phyloP scores from a whole-genome alignment of 2,329 filamentous ascomycete species.

The Paramyrothecium sp. region DNA sequence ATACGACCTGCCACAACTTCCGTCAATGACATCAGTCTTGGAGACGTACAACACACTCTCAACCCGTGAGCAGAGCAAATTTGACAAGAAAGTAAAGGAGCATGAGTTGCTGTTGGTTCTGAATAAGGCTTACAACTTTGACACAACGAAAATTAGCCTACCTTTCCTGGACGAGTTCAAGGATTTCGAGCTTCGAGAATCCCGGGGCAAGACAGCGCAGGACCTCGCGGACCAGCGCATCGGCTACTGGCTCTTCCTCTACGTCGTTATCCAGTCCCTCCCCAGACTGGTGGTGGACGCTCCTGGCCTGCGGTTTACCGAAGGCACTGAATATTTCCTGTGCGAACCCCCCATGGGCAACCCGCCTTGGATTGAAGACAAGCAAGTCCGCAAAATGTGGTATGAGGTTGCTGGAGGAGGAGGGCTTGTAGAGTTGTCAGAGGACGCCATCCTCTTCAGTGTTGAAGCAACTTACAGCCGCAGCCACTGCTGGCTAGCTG shows the following conservation, averaged over 20 bases:
- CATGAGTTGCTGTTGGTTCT: slow-evolving; percentile 76
- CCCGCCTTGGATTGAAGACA: slow-evolving; percentile 70
- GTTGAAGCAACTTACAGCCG: slow-evolving; percentile 60
- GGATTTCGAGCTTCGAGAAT: slow-evolving; percentile 68
- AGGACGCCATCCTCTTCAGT: slow-evolving; percentile 60
- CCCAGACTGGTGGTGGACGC: slow-evolving; percentile 78
- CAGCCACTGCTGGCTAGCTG: slow-evolving; percentile 55
- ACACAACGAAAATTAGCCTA: slow-evolving; percentile 55
- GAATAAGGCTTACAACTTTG: slow-evolving; percentile 78
- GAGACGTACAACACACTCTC: slow-evolving; percentile 64
- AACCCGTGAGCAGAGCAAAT: slow-evolving; percentile 71
- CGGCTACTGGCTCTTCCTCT: slow-evolving; percentile 80
- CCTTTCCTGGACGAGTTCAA: slow-evolving; percentile 71
- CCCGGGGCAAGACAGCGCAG: slow-evolving; percentile 59
- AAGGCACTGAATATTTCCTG: slow-evolving; percentile 79
- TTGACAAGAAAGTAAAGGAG: slow-evolving; percentile 71
- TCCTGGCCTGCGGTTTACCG: slow-evolving; percentile 64
- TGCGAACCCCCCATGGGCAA: slow-evolving; percentile 73
- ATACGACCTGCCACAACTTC: slow-evolving; percentile 81
- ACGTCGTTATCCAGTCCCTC: slow-evolving; percentile 73
- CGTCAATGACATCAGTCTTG: slow-evolving; percentile 64
- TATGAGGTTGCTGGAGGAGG: slow-evolving; percentile 69
- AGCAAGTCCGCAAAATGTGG: slow-evolving; percentile 66
- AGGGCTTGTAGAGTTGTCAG: slow-evolving; percentile 55
- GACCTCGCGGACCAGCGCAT: slow-evolving; percentile 70